Base-by-base conservation (phyloP, 345 rosid genomes). In the Luvunga scandens region DNA sequence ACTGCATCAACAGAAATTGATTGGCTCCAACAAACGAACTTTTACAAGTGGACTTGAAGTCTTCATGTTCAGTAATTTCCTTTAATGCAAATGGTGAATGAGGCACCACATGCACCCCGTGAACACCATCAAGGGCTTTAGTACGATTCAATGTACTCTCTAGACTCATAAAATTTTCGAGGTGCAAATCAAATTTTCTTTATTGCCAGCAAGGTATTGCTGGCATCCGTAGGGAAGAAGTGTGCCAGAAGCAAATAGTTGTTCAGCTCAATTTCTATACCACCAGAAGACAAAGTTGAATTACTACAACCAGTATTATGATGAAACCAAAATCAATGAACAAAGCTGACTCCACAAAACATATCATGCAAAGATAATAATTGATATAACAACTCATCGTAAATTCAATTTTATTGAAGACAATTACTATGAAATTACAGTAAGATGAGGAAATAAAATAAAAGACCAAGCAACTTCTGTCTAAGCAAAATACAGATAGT, bases 91-190 rank as follows among this genome's bases (percentile, higher is more conserved):
- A 96, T 19, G 98, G 97, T 0, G 93, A 87, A 76, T 87, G 94
- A 78, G 94, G 90, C 36, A 84, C 79, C 27, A 93, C 90, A 75
- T 85, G 97, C 62, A 96, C 86, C 33, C 98, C 97, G 78, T 86
- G 95, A 61, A 94, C 84, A 82, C 93, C 88, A 73, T 92, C 92
- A 28, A 96, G 85, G 87, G 90, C 86, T 70, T 81, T 92, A 73
- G 91, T 87, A 25, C 89, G 28, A 67, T 81, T 80, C 36, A 77
- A 77, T 77, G 78, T 78, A 66, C 76, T 80, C 83, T 83, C 83
- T 24, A 81, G 87, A 84, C 90, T 76, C 98, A 94, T 91, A 73
- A 76, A 76, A 81, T 68, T 78, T 73, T 71, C 75, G 12, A 50
- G 71, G 63, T 70, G 50, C 61, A 76, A 60, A 50, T 62, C 78